Evolutionary conservation across 2,329 filamentous ascomycete genomes (phyloP).

Genomic region (Microcera coccophila): DNA sequence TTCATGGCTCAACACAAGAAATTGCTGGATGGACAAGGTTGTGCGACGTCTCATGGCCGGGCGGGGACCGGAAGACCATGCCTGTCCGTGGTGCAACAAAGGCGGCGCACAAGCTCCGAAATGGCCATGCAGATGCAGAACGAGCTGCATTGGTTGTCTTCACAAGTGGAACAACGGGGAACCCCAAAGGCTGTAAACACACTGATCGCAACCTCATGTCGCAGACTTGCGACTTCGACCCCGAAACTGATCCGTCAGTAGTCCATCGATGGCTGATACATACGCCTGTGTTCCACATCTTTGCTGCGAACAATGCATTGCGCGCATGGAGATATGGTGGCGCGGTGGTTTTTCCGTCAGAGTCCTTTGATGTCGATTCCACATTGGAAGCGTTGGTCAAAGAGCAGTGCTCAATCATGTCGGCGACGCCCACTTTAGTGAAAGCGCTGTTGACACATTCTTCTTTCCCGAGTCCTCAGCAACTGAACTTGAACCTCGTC

Average conservation of each 20-base stretch:
- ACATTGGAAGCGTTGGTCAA: conserved; percentile 30
- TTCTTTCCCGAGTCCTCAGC: conserved; percentile 22
- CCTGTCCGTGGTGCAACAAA: neutral
- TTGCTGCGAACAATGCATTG: conserved; percentile 37
- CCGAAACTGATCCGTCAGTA: conserved; percentile 27
- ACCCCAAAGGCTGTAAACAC: conserved; percentile 44
- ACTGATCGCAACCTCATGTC: conserved; percentile 39
- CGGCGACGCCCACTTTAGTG: conserved; percentile 38
- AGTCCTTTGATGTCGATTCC: conserved; percentile 31
- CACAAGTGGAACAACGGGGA: conserved; percentile 48
- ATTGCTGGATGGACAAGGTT: conserved; percentile 21
- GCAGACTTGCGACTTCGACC: conserved; percentile 35
- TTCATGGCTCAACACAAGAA: conserved; percentile 8
- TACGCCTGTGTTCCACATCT: conserved; percentile 37
- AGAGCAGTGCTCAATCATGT: conserved; percentile 36
- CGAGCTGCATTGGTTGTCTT: conserved; percentile 41
- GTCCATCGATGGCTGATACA: conserved; percentile 37
- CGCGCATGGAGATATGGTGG: conserved; percentile 36
- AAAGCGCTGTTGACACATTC: conserved; percentile 31
- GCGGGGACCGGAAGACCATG: neutral
- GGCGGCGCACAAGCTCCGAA: neutral
- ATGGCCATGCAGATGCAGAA: conserved; percentile 1
- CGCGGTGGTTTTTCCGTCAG: conserved; percentile 34
- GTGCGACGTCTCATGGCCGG: conserved; percentile 5
- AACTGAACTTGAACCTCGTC: conserved; percentile 31